A percentile compares a stretch with the other conserved stretches of the same genome.
phyloP scores from a whole-genome alignment of 768 basidiomycete species.

The Collybia nuda region DNA sequence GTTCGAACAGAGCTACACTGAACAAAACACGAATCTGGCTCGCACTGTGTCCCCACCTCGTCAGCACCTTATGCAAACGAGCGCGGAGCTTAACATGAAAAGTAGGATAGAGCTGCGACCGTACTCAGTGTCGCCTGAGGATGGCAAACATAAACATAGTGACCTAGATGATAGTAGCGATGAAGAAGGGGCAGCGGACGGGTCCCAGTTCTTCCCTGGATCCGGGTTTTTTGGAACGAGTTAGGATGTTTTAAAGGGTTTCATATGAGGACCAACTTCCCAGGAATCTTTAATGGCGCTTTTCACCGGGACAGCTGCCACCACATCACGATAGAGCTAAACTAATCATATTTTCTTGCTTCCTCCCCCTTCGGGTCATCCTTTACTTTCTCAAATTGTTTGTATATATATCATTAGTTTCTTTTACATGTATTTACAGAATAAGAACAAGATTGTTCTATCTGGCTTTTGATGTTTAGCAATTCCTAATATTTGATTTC shows the following conservation, averaged over 20 bases:
- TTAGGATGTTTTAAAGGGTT: constrained; percentile 1
- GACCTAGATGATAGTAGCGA: constrained; percentile 16
- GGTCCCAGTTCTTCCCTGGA: constrained; percentile 37
- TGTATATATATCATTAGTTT: neutral
- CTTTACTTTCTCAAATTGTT: neutral
- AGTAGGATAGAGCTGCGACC: constrained; percentile 29
- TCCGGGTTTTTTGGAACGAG: constrained; percentile 30
- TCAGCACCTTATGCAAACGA: constrained; percentile 28
- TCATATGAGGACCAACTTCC: neutral
- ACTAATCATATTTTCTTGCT: too few relatives aligned
- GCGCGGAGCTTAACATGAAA: constrained; percentile 43
- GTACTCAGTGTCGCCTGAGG: constrained; percentile 12
- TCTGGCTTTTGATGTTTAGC: too few relatives aligned
- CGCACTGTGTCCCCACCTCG: constrained; percentile 11
- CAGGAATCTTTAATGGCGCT: neutral
- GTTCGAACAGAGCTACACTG: constrained; percentile 35
- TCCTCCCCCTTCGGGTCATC: too few relatives aligned
- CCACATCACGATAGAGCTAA: too few relatives aligned
- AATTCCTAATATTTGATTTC: too few relatives aligned
- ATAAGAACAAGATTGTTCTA: too few relatives aligned
- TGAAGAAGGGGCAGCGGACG: constrained; percentile 22
- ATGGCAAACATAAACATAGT: neutral
- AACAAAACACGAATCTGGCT: constrained; percentile 19
- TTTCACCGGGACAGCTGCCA: neutral
- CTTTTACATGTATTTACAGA: neutral